Percentiles rank a stretch among this genome's conserved stretches.
phyloP scores from a whole-genome alignment of 352 stramenopile genomes.

The Phytophthora cryptogea region DNA sequence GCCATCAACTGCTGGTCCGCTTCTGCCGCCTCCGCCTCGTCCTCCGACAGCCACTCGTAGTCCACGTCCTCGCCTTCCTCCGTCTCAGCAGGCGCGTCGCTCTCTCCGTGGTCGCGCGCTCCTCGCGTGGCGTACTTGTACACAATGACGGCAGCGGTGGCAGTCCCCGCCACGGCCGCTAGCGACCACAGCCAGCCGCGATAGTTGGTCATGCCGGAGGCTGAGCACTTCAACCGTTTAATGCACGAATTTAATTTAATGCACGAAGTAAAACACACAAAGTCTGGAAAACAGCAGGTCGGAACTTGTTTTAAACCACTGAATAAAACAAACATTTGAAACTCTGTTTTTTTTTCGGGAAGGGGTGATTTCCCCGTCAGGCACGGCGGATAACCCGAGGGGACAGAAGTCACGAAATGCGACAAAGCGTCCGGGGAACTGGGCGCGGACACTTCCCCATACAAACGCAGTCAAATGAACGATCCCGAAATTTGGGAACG shows the following conservation, averaged over 20 bases:
- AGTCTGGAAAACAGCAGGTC: no score
- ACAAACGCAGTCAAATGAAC: no score
- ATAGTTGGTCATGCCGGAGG: constrained; percentile 39
- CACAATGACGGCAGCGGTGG: constrained; percentile 54
- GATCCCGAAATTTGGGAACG: no score
- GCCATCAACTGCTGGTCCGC: constrained; percentile 43
- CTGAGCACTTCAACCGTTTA: background rate
- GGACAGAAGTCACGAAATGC: no score
- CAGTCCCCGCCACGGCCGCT: constrained; percentile 68
- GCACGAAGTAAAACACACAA: no score
- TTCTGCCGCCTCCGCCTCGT: constrained; percentile 37
- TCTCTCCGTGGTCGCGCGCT: constrained; percentile 28
- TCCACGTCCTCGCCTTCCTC: constrained; percentile 36
- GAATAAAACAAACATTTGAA: constrained; percentile 6
- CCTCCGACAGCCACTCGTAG: constrained; percentile 51
- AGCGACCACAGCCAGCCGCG: constrained; percentile 68
- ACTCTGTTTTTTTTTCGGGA: no score
- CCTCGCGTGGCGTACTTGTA: constrained; percentile 69
- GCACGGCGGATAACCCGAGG: no score
- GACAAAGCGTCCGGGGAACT: no score
- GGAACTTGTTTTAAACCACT: no score
- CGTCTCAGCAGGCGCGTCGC: constrained; percentile 17
- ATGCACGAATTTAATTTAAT: no score
- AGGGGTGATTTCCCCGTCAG: no score
- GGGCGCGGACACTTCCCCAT: no score